A percentile compares a stretch with the other conserved stretches of the same genome.
phyloP scores from a whole-genome alignment of 2,329 filamentous ascomycete genomes.

The Aschersonia sp. region DNA sequence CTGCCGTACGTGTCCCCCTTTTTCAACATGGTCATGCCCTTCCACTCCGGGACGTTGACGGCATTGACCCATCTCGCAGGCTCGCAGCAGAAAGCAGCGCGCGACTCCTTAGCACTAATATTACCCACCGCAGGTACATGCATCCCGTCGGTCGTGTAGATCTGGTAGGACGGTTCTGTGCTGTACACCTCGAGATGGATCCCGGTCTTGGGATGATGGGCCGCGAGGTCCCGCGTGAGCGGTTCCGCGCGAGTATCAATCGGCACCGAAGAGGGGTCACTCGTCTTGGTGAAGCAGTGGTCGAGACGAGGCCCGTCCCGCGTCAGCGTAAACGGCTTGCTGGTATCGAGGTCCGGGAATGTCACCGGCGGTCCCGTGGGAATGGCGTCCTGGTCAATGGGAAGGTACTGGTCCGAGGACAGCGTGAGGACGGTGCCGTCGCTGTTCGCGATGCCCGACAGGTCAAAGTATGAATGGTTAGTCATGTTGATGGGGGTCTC shows the following conservation, averaged over 20 bases:
- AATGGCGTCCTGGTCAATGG: constrained; percentile 59
- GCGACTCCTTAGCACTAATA: constrained; percentile 46
- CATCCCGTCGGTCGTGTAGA: constrained; percentile 83
- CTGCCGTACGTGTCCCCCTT: constrained; percentile 75
- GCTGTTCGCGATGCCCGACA: constrained; percentile 36
- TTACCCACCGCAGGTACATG: constrained; percentile 55
- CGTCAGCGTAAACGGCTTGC: constrained; percentile 59
- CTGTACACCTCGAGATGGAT: constrained; percentile 77
- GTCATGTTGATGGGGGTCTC: constrained; percentile 90
- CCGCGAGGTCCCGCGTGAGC: constrained; percentile 53
- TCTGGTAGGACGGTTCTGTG: constrained; percentile 93
- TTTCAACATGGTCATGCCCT: constrained; percentile 62
- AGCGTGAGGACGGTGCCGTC: constrained; percentile 54
- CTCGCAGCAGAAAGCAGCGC: constrained; percentile 83
- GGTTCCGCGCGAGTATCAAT: constrained; percentile 51
- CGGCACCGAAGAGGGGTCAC: constrained; percentile 42
- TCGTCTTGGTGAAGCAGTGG: constrained; percentile 74
- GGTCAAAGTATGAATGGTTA: constrained; percentile 79
- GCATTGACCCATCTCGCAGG: constrained; percentile 86
- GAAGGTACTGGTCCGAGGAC: constrained; percentile 50
- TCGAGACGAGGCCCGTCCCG: constrained; percentile 63
- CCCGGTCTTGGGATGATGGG: constrained; percentile 58
- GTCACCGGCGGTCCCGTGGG: constrained; percentile 53
- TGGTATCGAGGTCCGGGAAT: constrained; percentile 51
- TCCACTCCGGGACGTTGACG: constrained; percentile 69